Base-by-base conservation (phyloP, 495 filamentous ascomycete genomes). In the Podospora comata region DNA sequence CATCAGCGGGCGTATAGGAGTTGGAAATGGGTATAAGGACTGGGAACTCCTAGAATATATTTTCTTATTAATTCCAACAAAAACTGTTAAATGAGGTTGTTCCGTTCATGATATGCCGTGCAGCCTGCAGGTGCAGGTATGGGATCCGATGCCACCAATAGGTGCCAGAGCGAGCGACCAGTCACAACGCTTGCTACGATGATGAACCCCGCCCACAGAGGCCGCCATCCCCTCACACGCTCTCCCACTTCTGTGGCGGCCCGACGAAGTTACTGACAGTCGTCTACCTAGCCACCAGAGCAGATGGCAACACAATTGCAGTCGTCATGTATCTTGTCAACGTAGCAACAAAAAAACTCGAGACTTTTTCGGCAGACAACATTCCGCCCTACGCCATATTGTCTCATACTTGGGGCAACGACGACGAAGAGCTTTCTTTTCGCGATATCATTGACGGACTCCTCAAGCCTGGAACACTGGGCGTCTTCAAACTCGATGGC, bases 401-500 rank as follows among this genome's bases (percentile, higher is more conserved):
- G 4, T 63, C 61, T 5, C 61, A 63, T n/a, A 63, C 61, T 18
- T 63, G 61, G 61, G 32, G 61, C 61, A 44, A 48, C 20, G 30
- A 63, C 4, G 59, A 26, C 16, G 59, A 61, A 0, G 61, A 63
- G 15, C 30, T 63, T 28, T 39, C 61, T n/a, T n/a, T 63, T n/a
- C 61, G 20, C 15, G 61, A 63, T 48, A 16, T 63, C 32, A 39
- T 3, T 4, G 19, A 39, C 18, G 61, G 20, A 63, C 32, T 18
- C 6, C 27, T 32, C 30, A 39, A 63, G 19, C 18, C 15, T 11
- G 30, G 30, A 27, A 19, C 27, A 7, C 74, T 18, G 9, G 67
- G 67, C 54, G 54, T 54, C 61, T 44, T 54, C 53, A 69, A 69
- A 28, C 19, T 69, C 30, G 26, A 59, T 13, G 56, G 30, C 26